Percentiles rank a stretch among this genome's conserved stretches.
Evolutionary conservation across 768 basidiomycete species (phyloP).

Genomic region (Termitomyces sp.): DNA sequence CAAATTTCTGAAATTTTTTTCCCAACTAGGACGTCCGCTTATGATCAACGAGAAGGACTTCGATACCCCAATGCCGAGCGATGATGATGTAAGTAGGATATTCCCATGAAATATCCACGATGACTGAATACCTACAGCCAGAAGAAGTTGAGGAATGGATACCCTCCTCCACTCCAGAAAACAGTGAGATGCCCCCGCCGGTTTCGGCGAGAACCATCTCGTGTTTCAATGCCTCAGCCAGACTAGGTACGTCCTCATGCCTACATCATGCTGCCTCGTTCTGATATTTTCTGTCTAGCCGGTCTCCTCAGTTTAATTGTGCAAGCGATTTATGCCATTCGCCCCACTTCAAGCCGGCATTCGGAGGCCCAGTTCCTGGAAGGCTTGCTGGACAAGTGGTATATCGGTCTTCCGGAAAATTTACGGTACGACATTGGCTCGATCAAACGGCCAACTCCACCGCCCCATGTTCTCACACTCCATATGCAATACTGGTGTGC

Average conservation of each 20-base stretch:
- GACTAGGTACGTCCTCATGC: conserved; percentile 51
- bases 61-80: conserved; percentile 63
- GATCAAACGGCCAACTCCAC: conserved; percentile 38
- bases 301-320: conserved; percentile 66
- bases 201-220: conserved; percentile 55
- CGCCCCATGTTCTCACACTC: conserved; percentile 67
- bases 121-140: conserved; percentile 29
- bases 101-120: conserved; percentile 8
- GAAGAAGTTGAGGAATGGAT: conserved; percentile 63
- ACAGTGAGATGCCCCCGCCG: conserved; percentile 24
- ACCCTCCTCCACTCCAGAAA: conserved; percentile 26
- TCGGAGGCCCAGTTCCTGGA: conserved; percentile 57
- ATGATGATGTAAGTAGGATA: conserved; percentile 44
- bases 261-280: neutral
- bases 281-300: conserved; percentile 36
- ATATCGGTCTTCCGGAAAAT: conserved; percentile 64
- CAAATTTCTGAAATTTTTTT: conserved; percentile 2
- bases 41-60: conserved; percentile 75
- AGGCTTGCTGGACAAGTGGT: conserved; percentile 69
- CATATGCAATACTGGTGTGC: conserved; percentile 90
- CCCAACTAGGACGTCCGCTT: conserved; percentile 55
- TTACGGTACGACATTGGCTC: conserved; percentile 58
- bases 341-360: conserved; percentile 51
- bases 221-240: conserved; percentile 75
- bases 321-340: conserved; percentile 68